Evolutionary conservation across 768 basidiomycete genomes (phyloP), one percentile per base, ranked within the genome.

Genomic region (Gyrodon lividus): DNA sequence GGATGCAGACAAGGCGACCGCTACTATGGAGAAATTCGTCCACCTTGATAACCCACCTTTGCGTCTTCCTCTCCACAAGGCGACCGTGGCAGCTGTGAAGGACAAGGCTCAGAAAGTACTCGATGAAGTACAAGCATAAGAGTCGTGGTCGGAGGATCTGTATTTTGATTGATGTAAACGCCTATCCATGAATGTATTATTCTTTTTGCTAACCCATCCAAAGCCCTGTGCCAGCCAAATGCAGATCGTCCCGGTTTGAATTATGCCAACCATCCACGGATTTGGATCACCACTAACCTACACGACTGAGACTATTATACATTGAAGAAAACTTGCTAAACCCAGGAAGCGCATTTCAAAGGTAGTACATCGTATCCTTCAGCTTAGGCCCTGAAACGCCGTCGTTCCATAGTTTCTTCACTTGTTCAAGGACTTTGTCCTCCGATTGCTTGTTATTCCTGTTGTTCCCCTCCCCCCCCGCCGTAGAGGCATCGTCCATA

Each of bases 301-400:
- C 14, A 14, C 7, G 34, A 2, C 5, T 5, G 14, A n/a, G 0
- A 16, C 34, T 19, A 37, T 2, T 37, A 37, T 19, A n/a, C 9
- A 37, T 9, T 17, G n/a, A 12, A 5, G 17, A n/a, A 16, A 19
- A 6, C 1, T 17, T 8, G n/a, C n/a, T n/a, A n/a, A n/a, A n/a
- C n/a, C n/a, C n/a, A n/a, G n/a, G n/a, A n/a, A n/a, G n/a, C n/a
- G n/a, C n/a, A n/a, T 2, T 13, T 71, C 57, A 86, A n/a, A 86
- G 68, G 66, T 87, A 87, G 55, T 76, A 86, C 86, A 86, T 87
- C 1, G 81, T 81, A 33, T 82, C 75, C 66, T 78, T 82, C 59
- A 86, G 59, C 5, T 63, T 66, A 2, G 47, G 20, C 0, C 77
- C 76, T 6, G 58, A 56, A 5, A 84, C 82, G 3, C 83, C 85